Base-by-base conservation (phyloP, 441 rosid species). In the Gossypium davidsonii region DNA sequence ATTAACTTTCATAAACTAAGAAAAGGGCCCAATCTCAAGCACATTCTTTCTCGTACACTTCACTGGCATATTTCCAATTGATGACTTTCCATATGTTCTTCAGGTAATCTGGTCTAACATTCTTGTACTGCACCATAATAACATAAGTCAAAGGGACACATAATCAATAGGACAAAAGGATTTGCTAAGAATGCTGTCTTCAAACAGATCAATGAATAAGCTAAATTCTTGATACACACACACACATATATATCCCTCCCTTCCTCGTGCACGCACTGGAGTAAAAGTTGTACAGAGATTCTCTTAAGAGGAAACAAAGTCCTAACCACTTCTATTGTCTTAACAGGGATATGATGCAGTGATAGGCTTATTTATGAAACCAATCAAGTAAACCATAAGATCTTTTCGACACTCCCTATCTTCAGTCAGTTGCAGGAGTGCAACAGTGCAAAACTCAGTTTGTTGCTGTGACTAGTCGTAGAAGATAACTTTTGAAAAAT, bases 51-150 rank as follows among this genome's bases (percentile, higher is more conserved):
- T 83, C 86, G 25, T 88, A 92, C 64, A 87, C 79, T 26, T 86
- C 85, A 59, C 86, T 78, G 0, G 94, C 97, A 79, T 89, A 88
- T 70, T 91, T 91, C 98, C 99, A 92, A 85, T 92, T 88, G 59
- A 94, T 82, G 31, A 94, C 97, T 69, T 87, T 91, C 98, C 99
- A 94, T 44, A 94, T 85, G 84, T 90, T 92, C 91, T 92, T 91
- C 74, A 91, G 83, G 80, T 92, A 94, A 52, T 94, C 98, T 0
- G 99, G 94, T 73, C 92, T 91, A 60, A 87, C 99, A 74, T 94
- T 94, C 87, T 94, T 94, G 93, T 94, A 94, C 99, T 94, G 92
- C 77, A 86, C 2, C 53, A 57, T 2, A 11, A 2, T 8, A 34
- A 37, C 7, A 39, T 2, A 70, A 1, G 10, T 37, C 17, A 21